Evolutionary conservation across 352 stramenopile genomes (phyloP), one percentile per base, ranked within the genome.

Genomic region (Phytophthora podocarpi): DNA sequence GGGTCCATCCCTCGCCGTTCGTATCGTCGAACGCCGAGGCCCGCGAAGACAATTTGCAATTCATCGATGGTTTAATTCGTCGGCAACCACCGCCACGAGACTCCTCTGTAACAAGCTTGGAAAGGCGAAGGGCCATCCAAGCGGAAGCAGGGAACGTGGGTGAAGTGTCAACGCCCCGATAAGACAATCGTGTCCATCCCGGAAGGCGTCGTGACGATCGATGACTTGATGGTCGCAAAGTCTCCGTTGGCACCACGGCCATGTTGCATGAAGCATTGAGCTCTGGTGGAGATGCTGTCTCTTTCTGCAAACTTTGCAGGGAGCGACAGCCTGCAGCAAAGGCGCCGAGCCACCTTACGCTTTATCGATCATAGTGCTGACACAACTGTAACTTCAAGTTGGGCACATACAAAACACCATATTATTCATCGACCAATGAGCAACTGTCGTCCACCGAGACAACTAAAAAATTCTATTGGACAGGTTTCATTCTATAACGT

Each of bases 111-210:
- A 21, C 20, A 42, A 26, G 21, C 31, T 34, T 59, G 47, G 59
- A 63, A 57, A 52, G 59, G 42, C 51, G 24, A 13, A 67, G 43
- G 28, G n/a, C 43, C 52, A 45, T 62, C 40, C 28, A 42, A 47
- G 27, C 42, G 45, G 31, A 53, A 47, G 5, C 16, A 59, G 51
- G 18, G 23, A 57, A 28, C 27, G 6, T 23, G n/a, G 39, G 12
- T 16, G 30, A 62, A 43, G 32, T 57, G 50, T 52, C 51, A 55
- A 67, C 58, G 23, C 40, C 58, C 52, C 58, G 58, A 67, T 48
- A 53, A 20, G 10, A 48, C 27, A 58, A 13, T 13, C 20, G 34
- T 40, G 57, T 58, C 57, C 41, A 50, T 62, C 21, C 50, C 34
- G 40, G 37, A 52, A 2, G 35, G 30, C 28, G 53, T 64, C 28